These are phyloP conservation scores for Nyssa sinensis DNA, from an alignment of 148 eudicot genomes.

Conservation along the genomic window DNA sequence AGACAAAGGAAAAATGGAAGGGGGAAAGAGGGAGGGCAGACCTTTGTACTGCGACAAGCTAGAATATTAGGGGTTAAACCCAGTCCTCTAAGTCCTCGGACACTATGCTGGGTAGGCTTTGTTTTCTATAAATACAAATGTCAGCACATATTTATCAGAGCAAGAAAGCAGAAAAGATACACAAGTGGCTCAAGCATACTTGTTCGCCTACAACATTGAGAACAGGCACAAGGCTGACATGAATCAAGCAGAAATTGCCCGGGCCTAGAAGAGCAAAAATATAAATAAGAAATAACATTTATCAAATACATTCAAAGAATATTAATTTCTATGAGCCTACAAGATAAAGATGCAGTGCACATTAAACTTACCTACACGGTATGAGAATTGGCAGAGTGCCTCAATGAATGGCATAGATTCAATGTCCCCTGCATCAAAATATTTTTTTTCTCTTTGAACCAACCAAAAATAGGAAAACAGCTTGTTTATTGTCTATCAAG, in stretches of 20 bases:
- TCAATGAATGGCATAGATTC: conserved; percentile 84
- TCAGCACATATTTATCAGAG: neutral
- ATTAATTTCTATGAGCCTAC: neutral
- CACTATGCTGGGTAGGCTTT: conserved; percentile 88
- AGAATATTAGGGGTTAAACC: conserved; percentile 68
- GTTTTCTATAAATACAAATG: conserved; percentile 45
- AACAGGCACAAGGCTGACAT: conserved; percentile 86
- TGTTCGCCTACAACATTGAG: conserved; percentile 79
- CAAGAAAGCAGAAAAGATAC: neutral
- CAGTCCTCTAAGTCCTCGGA: conserved; percentile 67
- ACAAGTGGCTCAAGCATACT: conserved; percentile 25
- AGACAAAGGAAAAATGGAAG: neutral
- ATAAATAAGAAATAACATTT: neutral
- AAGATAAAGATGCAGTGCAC: neutral
- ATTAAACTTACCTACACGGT: conserved; percentile 61
- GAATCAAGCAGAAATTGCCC: conserved; percentile 74
- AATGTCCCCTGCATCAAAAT: conserved; percentile 56
- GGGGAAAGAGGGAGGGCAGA: conserved; percentile 17
- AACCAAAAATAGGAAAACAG: neutral
- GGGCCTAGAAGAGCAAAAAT: conserved; percentile 39
- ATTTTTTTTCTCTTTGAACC: neutral
- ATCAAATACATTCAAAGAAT: neutral
- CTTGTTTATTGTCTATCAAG: neutral
- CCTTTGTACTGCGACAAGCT: conserved; percentile 84
- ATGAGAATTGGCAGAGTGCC: conserved; percentile 78